Evolutionary conservation across 371 early-diverging fungal genomes (phyloP).

Genomic region (Modicella reniformis): DNA sequence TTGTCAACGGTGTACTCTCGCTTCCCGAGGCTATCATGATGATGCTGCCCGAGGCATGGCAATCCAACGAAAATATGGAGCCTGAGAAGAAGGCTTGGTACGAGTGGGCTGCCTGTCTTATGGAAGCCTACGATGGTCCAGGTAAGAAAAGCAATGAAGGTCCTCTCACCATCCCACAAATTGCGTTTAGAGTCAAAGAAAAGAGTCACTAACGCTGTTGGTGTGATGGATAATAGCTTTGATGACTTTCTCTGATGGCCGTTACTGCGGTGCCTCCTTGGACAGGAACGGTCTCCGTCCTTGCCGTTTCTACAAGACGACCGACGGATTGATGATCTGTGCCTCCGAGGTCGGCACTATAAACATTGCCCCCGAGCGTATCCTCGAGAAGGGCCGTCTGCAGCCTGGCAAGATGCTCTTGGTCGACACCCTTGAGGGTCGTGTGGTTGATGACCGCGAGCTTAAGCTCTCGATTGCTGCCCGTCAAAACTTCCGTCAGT

Average conservation of each 20-base stretch:
- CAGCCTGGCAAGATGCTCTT: constrained; percentile 96
- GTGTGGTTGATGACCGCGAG: constrained; percentile 88
- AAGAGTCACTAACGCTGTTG: neutral
- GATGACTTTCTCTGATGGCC: constrained; percentile 95
- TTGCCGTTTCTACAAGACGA: constrained; percentile 93
- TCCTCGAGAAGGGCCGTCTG: constrained; percentile 91
- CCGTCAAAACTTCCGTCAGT: constrained; percentile 79
- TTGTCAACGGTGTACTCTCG: constrained; percentile 88
- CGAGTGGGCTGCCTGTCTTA: constrained; percentile 94
- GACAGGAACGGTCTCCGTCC: constrained; percentile 97
- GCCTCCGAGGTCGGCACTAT: constrained; percentile 96
- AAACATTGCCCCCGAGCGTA: constrained; percentile 79
- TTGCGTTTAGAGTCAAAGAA: too few relatives aligned
- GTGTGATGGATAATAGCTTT: constrained; percentile 66
- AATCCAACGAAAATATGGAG: constrained; percentile 85
- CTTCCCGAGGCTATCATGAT: constrained; percentile 96
- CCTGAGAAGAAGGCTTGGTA: constrained; percentile 92
- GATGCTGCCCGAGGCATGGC: constrained; percentile 98
- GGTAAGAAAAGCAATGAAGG: constrained; percentile 9
- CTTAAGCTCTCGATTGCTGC: constrained; percentile 81
- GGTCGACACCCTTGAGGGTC: constrained; percentile 94
- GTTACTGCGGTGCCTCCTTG: constrained; percentile 93
- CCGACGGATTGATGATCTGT: constrained; percentile 94
- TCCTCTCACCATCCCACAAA: too few relatives aligned
- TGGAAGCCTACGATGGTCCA: constrained; percentile 99